Percentiles rank a stretch among this genome's conserved stretches.
Conservation (phyloP, 306 rosid genomes). For the Quercus robur region DNA sequence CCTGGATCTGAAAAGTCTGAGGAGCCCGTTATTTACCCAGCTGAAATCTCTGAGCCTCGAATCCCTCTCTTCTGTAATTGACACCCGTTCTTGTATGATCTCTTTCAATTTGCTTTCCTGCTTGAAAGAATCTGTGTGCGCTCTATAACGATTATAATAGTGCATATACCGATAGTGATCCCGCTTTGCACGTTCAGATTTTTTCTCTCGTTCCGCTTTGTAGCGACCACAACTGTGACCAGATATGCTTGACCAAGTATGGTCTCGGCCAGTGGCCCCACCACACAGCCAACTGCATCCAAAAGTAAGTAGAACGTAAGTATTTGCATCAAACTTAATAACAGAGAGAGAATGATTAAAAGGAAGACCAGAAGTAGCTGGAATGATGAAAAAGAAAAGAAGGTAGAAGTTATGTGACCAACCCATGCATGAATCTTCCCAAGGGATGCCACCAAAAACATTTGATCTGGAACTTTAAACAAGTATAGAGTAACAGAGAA, state of each 20-base stretch:
- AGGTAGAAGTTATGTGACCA: not conserved
- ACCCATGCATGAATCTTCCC: not conserved
- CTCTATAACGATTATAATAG: slow-evolving; percentile 89
- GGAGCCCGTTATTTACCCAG: slow-evolving; percentile 84
- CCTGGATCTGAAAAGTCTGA: slow-evolving; percentile 89
- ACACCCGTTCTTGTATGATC: slow-evolving; percentile 54
- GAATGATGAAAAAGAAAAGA: not conserved
- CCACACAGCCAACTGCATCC: slow-evolving; percentile 95
- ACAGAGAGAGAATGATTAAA: not conserved
- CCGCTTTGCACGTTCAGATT: slow-evolving; percentile 81
- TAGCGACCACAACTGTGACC: slow-evolving; percentile 98
- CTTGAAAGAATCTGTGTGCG: slow-evolving; percentile 94
- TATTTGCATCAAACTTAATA: not conserved
- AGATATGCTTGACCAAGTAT: slow-evolving; percentile 78
- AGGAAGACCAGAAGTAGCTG: not conserved
- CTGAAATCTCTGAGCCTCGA: slow-evolving; percentile 66
- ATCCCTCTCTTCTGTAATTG: slow-evolving; percentile 61
- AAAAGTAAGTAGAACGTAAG: slow-evolving; percentile 1
- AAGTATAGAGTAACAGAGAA: not conserved
- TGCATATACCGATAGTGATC: slow-evolving; percentile 86
- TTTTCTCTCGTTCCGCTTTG: slow-evolving; percentile 57
- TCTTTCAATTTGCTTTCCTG: slow-evolving; percentile 83
- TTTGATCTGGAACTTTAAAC: not conserved
- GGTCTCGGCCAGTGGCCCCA: slow-evolving; percentile 90
- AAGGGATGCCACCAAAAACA: not conserved